These are phyloP conservation scores for Floccularia luteovirens DNA, from an alignment of 768 basidiomycete species.

Conservation along the genomic window DNA sequence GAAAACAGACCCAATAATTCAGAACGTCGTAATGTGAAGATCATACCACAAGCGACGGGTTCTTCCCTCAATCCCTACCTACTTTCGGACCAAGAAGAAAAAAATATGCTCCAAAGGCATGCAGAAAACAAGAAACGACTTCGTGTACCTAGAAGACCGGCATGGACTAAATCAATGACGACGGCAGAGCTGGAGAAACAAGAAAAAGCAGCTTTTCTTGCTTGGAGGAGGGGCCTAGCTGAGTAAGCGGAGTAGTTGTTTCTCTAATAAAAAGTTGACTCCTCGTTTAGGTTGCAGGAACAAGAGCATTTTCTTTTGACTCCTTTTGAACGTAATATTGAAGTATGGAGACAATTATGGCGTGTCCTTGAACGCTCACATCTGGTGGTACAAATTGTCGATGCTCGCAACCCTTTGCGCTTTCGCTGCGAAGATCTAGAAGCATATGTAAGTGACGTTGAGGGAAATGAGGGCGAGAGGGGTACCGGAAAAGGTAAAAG, in stretches of 20 bases:
- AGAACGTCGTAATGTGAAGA: conserved; percentile 79
- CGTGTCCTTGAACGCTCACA: conserved; percentile 93
- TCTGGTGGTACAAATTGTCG: conserved; percentile 91
- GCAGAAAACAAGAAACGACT: conserved; percentile 65
- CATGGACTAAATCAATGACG: conserved; percentile 82
- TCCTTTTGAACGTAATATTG: conserved; percentile 94
- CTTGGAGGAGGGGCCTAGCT: conserved; percentile 89
- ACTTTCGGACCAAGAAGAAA: conserved; percentile 76
- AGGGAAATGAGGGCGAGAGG: conserved; percentile 73
- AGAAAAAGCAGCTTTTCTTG: conserved; percentile 86
- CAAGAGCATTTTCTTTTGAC: conserved; percentile 83
- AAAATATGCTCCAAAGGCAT: conserved; percentile 66
- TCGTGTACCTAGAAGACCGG: conserved; percentile 83
- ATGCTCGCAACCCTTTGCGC: conserved; percentile 88
- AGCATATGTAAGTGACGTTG: conserved; percentile 76
- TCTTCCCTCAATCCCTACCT: conserved; percentile 78
- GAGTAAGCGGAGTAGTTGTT: conserved; percentile 46
- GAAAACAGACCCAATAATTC: conserved; percentile 5
- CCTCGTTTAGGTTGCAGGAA: conserved; percentile 68
- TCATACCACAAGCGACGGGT: conserved; percentile 53
- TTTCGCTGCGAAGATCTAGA: conserved; percentile 94
- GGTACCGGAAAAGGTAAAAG: conserved; percentile 71
- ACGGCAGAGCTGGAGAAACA: conserved; percentile 74
- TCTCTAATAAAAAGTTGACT: background rate
- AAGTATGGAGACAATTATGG: conserved; percentile 99